phyloP scores from a whole-genome alignment of 352 stramenopile genomes.

The Phytopythium vexans region DNA sequence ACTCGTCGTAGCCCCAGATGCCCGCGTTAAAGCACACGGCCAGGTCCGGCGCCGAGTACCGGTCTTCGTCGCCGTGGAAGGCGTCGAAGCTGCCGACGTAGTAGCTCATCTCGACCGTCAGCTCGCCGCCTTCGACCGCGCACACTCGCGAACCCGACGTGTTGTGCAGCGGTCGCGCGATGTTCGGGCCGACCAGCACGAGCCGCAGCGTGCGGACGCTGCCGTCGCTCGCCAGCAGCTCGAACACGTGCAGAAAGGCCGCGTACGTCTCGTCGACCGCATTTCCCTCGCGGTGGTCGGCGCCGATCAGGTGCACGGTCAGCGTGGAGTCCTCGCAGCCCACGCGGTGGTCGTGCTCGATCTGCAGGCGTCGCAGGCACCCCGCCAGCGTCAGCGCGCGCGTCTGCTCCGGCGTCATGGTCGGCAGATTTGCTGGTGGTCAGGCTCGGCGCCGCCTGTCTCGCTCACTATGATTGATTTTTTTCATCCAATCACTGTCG shows the following conservation, averaged over 20 bases:
- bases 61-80: conserved; percentile 39
- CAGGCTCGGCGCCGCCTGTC: too few relatives aligned
- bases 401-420: conserved; percentile 13
- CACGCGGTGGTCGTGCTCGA: conserved; percentile 7
- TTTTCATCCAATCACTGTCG: too few relatives aligned
- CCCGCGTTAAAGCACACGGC: conserved; percentile 84
- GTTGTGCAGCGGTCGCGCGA: conserved; percentile 54
- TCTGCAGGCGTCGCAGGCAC: conserved; percentile 23
- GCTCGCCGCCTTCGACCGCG: conserved; percentile 2
- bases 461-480: too few relatives aligned
- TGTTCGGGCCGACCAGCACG: conserved; percentile 73
- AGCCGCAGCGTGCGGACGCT: conserved; percentile 38
- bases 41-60: conserved; percentile 52
- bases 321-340: conserved; percentile 10
- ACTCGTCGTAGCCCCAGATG: conserved; percentile 88
- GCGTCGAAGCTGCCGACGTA: conserved; percentile 69
- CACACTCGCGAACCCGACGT: conserved; percentile 18
- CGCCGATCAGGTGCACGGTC: conserved; percentile 67
- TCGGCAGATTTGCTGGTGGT: too few relatives aligned
- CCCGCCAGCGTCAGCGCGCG: conserved; percentile 29
- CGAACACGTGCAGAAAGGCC: conserved; percentile 53
- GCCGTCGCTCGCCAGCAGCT: conserved; percentile 30
- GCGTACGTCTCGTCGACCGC: conserved; percentile 45
- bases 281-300: conserved; percentile 77
- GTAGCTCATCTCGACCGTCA: conserved; percentile 57